Percentiles rank a stretch among this genome's conserved stretches.
These are phyloP conservation scores for Leucogyrophana mollusca DNA, from an alignment of 768 basidiomycete species.

Conservation along the genomic window DNA sequence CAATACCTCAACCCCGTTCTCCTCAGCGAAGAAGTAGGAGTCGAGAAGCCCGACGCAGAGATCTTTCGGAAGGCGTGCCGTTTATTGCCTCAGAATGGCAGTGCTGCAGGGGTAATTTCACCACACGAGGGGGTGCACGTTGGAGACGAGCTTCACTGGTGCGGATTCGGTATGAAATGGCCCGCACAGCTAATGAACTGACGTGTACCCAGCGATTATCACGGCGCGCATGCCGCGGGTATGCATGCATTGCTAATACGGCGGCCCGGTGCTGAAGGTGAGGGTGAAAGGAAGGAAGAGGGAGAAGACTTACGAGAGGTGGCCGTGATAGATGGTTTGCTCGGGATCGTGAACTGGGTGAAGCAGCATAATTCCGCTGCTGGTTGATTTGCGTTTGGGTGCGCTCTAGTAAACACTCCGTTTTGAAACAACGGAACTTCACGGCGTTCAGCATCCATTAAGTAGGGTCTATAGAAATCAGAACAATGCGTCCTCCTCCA, in stretches of 20 bases:
- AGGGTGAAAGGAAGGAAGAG: slow-evolving; percentile 42
- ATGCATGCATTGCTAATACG: slow-evolving; percentile 58
- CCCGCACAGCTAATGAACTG: not conserved
- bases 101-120: not conserved
- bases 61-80: slow-evolving; percentile 54
- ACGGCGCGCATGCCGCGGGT: slow-evolving; percentile 55
- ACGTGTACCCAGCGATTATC: slow-evolving; percentile 53
- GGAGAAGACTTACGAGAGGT: slow-evolving; percentile 41
- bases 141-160: slow-evolving; percentile 74
- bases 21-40: slow-evolving; percentile 66
- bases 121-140: slow-evolving; percentile 58
- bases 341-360: slow-evolving; percentile 38
- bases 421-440: no score
- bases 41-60: slow-evolving; percentile 64
- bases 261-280: slow-evolving; percentile 47
- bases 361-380: slow-evolving; percentile 15
- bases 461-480: no score
- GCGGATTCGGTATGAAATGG: slow-evolving; percentile 14
- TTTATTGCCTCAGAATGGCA: slow-evolving; percentile 21
- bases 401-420: no score
- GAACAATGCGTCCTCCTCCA: no score
- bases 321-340: slow-evolving; percentile 35
- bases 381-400: no score
- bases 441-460: no score
- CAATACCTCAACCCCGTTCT: slow-evolving; percentile 50